Evolutionary conservation across 2,329 filamentous ascomycete genomes (phyloP).

Genomic region (Pezicula carpinea): DNA sequence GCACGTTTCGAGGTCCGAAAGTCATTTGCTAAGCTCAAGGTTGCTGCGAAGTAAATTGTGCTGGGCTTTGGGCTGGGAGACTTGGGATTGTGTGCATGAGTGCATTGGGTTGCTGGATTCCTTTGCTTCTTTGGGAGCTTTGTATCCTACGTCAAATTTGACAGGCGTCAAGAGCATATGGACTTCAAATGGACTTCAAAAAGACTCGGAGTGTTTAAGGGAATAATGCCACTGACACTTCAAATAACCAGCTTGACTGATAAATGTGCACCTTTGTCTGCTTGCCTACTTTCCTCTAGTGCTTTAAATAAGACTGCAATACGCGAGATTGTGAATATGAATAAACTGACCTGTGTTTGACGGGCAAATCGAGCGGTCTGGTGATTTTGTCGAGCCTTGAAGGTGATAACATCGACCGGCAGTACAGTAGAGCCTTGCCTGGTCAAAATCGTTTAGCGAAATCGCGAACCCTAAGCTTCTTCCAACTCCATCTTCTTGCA

Average conservation of each 20-base stretch:
- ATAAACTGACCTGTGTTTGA: background rate
- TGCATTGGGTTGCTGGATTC: conserved; percentile 54
- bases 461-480: conserved; percentile 4
- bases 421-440: background rate
- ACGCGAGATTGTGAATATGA: background rate
- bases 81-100: conserved; percentile 40
- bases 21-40: conserved; percentile 89
- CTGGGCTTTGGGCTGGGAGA: conserved; percentile 18
- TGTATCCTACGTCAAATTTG: conserved; percentile 61
- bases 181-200: conserved; percentile 60
- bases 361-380: too few relatives aligned
- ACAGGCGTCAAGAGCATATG: conserved; percentile 60
- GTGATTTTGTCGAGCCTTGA: too few relatives aligned
- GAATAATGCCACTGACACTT: conserved; percentile 19
- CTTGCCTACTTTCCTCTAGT: too few relatives aligned
- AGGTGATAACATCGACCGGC: background rate
- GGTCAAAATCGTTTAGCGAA: conserved; percentile 4
- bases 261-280: background rate
- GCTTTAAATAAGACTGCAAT: background rate
- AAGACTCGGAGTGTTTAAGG: conserved; percentile 15
- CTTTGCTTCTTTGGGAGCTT: conserved; percentile 54
- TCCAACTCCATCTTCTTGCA: background rate
- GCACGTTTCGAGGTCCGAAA: conserved; percentile 97
- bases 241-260: conserved; percentile 3
- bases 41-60: conserved; percentile 58